phyloP scores from a whole-genome alignment of 179 eudicot genomes.

The Silene vulgaris region DNA sequence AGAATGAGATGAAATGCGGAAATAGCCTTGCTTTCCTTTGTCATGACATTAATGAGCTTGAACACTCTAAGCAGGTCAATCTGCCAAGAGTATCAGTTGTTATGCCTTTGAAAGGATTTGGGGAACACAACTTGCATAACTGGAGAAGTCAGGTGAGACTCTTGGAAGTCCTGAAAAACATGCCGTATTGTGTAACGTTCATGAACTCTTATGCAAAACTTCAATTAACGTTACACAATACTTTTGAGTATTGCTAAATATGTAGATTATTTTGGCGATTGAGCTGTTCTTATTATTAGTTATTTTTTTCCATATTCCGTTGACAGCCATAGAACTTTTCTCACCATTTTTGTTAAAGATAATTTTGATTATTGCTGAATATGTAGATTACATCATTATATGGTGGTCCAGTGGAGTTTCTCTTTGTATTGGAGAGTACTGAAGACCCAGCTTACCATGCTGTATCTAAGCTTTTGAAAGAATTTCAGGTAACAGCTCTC shows the following conservation, averaged over 20 bases:
- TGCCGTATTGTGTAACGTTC: background rate
- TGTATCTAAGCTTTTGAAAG: slow-evolving; percentile 53
- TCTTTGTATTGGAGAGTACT: slow-evolving; percentile 88
- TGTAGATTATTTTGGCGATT: background rate
- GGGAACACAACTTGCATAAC: slow-evolving; percentile 89
- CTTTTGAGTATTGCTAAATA: too few species aligned
- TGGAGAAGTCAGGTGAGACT: slow-evolving; percentile 87
- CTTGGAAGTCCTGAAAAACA: background rate
- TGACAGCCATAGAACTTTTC: background rate
- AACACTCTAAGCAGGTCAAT: slow-evolving; percentile 70
- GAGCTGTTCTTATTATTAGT: background rate
- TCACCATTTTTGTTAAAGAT: slow-evolving; percentile 2
- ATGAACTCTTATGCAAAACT: background rate
- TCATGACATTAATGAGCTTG: slow-evolving; percentile 71
- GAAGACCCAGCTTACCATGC: slow-evolving; percentile 95
- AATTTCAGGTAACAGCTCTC: slow-evolving; percentile 50
- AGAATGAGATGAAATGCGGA: slow-evolving; percentile 51
- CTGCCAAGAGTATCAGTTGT: slow-evolving; percentile 77
- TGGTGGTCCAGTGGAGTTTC: slow-evolving; percentile 86
- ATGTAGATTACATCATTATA: slow-evolving; percentile 87
- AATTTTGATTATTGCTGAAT: slow-evolving; percentile 14
- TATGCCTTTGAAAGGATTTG: slow-evolving; percentile 95
- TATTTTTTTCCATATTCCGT: background rate
- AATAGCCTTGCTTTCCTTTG: slow-evolving; percentile 75
- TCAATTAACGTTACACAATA: too few species aligned